Base-by-base conservation (phyloP, 176 grass and related monocot genomes). In the Paspalum notatum region DNA sequence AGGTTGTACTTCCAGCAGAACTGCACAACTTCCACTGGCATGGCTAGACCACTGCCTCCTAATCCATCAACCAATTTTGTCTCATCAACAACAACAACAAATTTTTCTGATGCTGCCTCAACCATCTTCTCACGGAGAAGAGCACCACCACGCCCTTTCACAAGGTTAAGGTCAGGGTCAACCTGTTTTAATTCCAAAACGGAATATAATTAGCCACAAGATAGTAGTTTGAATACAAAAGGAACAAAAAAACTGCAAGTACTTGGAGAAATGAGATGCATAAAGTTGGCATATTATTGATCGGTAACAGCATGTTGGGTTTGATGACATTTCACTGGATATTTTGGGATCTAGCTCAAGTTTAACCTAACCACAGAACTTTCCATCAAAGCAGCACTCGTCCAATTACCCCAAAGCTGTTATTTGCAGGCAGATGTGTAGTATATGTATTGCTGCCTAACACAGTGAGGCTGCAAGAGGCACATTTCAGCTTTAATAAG, bases 51-150 rank as follows among this genome's bases (percentile, higher is more conserved):
- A 37, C 96, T 99, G 37, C 96, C 96, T 21, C 96, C 96, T 27
- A 99, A 85, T 11, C 96, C 96, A 15, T 91, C 87, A 49, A 99
- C 96, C 5, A 99, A 82, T 38, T 99, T 99, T 18, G 96, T 99
- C 37, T 99, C 96, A 12, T 99, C 96, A 2, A 82, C 88, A 54
- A 95, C 80, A 14, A 99, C 96, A 2, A 98, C 84, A 3, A 99
- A 99, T 67, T 95, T 99, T 9, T 75, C 90, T 13, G 96, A 99
- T 41, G 92, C 92, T 22, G 96, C 88, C 62, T 99, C 96, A 0
- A 99, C 95, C 86, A 94, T 98, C 87, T 98, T 98, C 84, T 98
- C 95, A n/a, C 95, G 90, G 21, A 99, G 92, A 51, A 99, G 92
- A 21, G 96, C 96, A 40, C 96, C 96, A 44, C 96, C 96, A 22